phyloP scores from a whole-genome alignment of 345 rosid genomes.

The Ceriops decandra region DNA sequence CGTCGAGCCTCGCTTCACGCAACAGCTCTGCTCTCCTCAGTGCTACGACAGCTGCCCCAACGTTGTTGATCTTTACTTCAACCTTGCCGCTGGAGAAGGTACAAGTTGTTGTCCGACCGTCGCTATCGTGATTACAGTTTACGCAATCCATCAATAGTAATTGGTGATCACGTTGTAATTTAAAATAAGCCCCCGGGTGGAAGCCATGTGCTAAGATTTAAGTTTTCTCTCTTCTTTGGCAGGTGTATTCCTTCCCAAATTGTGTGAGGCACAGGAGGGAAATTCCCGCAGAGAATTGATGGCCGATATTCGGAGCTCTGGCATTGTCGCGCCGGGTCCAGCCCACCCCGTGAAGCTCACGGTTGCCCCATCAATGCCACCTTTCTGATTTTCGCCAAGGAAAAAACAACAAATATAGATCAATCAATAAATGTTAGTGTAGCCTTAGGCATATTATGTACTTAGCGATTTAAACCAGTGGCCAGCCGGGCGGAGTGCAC shows the following conservation, averaged over 20 bases:
- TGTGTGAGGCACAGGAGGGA: slow-evolving; percentile 55
- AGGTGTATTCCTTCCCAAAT: slow-evolving; percentile 78
- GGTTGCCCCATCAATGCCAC: slow-evolving; percentile 13
- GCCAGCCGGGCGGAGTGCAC: slow-evolving; percentile 1
- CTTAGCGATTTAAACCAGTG: neutral
- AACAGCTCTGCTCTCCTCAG: slow-evolving; percentile 63
- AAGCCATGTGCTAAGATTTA: too few species aligned
- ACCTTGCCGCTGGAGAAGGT: slow-evolving; percentile 96
- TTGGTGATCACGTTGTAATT: too few species aligned
- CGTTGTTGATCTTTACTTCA: slow-evolving; percentile 77
- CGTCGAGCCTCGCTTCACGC: slow-evolving; percentile 55
- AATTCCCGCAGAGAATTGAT: slow-evolving; percentile 46
- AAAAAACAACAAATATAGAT: neutral
- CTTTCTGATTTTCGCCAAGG: neutral
- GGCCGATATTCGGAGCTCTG: slow-evolving; percentile 63
- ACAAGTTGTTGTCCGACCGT: too few species aligned
- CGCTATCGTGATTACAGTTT: too few species aligned
- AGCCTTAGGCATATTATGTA: too few species aligned
- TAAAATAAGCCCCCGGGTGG: too few species aligned
- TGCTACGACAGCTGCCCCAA: slow-evolving; percentile 76
- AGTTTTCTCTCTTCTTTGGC: neutral
- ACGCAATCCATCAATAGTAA: too few species aligned
- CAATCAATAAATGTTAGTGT: neutral
- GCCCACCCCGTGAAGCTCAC: slow-evolving; percentile 9
- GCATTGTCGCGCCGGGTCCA: slow-evolving; percentile 52